phyloP scores from a whole-genome alignment of 1,284 basidiomycete species.

The Boletellus sp. region DNA sequence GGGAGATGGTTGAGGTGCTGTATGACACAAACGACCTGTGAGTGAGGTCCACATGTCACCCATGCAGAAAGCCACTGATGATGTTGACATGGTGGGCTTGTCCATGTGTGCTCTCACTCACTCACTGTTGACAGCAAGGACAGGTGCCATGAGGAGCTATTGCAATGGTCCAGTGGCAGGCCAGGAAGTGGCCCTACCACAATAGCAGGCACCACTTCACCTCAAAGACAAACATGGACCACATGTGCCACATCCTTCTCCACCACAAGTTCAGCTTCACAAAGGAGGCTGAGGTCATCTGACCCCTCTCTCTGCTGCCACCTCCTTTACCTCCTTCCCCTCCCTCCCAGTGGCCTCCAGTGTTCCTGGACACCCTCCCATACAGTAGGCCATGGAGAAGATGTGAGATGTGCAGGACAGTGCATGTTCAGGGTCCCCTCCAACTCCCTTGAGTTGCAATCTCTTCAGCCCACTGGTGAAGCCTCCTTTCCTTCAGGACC shows the following conservation, averaged over 20 bases:
- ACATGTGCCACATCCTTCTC: neutral
- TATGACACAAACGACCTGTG: conserved; percentile 4
- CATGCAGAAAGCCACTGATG: neutral
- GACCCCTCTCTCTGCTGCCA: neutral
- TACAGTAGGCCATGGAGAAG: neutral
- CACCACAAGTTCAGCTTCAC: neutral
- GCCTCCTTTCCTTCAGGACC: too few species aligned
- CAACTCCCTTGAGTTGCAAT: too few species aligned
- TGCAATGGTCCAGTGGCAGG: conserved; percentile 5
- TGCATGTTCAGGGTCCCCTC: too few species aligned
- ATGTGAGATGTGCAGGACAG: too few species aligned
- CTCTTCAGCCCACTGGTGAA: too few species aligned
- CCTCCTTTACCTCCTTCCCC: neutral
- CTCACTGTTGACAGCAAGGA: neutral
- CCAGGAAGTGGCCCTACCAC: neutral
- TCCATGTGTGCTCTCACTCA: neutral
- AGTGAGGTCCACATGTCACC: neutral
- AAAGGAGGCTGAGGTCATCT: neutral
- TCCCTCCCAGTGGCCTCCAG: neutral
- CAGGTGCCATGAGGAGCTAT: conserved; percentile 1
- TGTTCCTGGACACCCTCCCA: neutral
- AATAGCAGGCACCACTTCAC: neutral
- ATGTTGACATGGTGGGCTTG: neutral
- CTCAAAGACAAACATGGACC: conserved; percentile 4
- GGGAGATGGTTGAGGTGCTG: neutral